phyloP scores from a whole-genome alignment of 805 yeast species.

The Barnettozyma californica region DNA sequence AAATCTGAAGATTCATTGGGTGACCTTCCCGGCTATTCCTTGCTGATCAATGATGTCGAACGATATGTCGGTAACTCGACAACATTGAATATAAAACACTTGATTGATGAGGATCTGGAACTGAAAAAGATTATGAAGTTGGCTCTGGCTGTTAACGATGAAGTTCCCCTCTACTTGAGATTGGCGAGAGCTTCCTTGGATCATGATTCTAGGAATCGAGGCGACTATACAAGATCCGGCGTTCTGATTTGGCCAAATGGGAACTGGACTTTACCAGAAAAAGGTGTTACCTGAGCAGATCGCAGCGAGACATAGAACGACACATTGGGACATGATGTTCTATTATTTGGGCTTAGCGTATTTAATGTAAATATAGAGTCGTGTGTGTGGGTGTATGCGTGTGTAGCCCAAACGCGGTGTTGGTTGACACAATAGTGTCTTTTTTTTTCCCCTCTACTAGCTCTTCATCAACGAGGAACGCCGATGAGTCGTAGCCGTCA shows the following conservation, averaged over 20 bases:
- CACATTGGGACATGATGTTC: no score
- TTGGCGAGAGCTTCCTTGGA: slow-evolving; percentile 42
- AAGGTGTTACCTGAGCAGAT: slow-evolving; percentile 52
- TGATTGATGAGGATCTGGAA: slow-evolving; percentile 28
- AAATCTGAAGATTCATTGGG: slow-evolving; percentile 17
- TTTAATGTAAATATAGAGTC: no score
- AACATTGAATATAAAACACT: slow-evolving; percentile 36
- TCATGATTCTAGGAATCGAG: slow-evolving; percentile 28
- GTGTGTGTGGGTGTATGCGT: no score
- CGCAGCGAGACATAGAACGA: no score
- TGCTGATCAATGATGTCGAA: slow-evolving; percentile 77
- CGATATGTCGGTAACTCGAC: slow-evolving; percentile 52
- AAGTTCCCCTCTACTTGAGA: slow-evolving; percentile 45
- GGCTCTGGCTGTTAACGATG: slow-evolving; percentile 23
- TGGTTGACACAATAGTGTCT: no score
- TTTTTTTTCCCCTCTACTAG: no score
- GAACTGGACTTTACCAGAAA: slow-evolving; percentile 41
- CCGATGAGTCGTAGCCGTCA: background rate
- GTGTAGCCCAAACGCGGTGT: no score
- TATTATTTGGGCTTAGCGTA: no score
- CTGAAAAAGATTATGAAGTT: slow-evolving; percentile 28
- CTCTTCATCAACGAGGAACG: background rate
- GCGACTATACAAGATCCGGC: slow-evolving; percentile 69
- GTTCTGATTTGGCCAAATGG: slow-evolving; percentile 56
- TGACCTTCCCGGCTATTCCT: slow-evolving; percentile 48